A percentile compares a stretch with the other conserved stretches of the same genome.
Evolutionary conservation across 1,284 basidiomycete species (phyloP).

Genomic region (Puccinia novopanici): DNA sequence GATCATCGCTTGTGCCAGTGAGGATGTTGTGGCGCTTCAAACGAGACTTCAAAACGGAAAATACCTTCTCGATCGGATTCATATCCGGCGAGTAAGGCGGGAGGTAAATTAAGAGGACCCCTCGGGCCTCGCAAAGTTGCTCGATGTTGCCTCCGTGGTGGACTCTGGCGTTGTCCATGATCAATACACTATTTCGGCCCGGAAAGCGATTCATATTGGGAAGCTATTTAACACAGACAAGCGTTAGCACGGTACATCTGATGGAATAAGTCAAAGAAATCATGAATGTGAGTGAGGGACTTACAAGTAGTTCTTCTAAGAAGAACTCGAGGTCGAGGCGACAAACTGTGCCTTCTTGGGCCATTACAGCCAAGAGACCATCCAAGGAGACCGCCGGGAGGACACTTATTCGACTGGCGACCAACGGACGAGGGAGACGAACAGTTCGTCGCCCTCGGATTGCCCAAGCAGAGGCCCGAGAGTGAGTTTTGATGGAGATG

Average conservation of each 20-base stretch:
- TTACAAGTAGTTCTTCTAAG: neutral
- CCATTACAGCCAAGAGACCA: neutral
- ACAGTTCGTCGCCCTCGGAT: neutral
- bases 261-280: neutral
- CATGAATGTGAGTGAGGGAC: too few relatives aligned
- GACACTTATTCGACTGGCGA: neutral
- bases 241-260: neutral
- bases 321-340: neutral
- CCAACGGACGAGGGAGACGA: too few relatives aligned
- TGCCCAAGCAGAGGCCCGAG: too few relatives aligned
- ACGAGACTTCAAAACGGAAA: too few relatives aligned
- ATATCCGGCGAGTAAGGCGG: neutral
- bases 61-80: neutral
- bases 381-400: neutral
- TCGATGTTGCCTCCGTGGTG: neutral
- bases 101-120: too few relatives aligned
- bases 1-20: too few relatives aligned
- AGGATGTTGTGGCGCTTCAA: too few relatives aligned
- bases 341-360: neutral
- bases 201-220: neutral
- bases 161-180: conserved; percentile 13
- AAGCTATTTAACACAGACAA: neutral
- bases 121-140: neutral
- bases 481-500: neutral
- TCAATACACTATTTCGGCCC: neutral